phyloP scores from a whole-genome alignment of 352 stramenopile genomes.

The Globisporangium cylindrosporum region DNA sequence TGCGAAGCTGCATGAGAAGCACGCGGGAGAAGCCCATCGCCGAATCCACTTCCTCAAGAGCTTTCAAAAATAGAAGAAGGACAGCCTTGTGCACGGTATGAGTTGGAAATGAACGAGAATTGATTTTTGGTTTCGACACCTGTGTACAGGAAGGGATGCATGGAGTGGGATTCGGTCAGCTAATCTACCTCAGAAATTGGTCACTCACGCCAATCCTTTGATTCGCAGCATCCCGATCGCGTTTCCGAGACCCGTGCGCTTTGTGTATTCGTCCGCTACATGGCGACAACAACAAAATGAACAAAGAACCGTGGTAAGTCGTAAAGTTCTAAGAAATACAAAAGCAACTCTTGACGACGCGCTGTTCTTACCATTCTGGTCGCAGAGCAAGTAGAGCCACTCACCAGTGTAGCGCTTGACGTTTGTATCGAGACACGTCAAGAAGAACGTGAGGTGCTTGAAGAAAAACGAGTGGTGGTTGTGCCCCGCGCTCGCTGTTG shows the following conservation, averaged over 20 bases:
- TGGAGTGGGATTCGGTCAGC: background rate
- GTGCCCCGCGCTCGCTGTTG: background rate
- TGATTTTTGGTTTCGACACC: background rate
- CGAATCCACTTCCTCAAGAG: slow-evolving; percentile 12
- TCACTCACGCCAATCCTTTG: slow-evolving; percentile 50
- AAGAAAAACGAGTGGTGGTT: slow-evolving; percentile 34
- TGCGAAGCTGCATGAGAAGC: background rate
- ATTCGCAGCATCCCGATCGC: slow-evolving; percentile 70
- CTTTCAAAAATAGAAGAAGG: slow-evolving; percentile 2
- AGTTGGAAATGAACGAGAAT: background rate
- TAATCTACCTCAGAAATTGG: background rate
- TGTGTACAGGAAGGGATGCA: background rate
- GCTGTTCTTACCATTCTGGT: slow-evolving; percentile 56
- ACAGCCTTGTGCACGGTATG: background rate
- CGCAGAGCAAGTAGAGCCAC: slow-evolving; percentile 69
- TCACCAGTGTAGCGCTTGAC: slow-evolving; percentile 68
- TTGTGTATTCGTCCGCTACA: slow-evolving; percentile 69
- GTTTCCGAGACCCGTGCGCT: slow-evolving; percentile 65
- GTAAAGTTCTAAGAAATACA: background rate
- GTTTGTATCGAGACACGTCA: slow-evolving; percentile 70
- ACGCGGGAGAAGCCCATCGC: slow-evolving; percentile 3
- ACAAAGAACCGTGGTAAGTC: slow-evolving; percentile 11
- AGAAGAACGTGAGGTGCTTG: slow-evolving; percentile 63
- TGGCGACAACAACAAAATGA: background rate
- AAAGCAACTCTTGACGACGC: background rate